Conservation (phyloP, 2,329 filamentous ascomycete genomes). For the Trichoderma endophyticum region DNA sequence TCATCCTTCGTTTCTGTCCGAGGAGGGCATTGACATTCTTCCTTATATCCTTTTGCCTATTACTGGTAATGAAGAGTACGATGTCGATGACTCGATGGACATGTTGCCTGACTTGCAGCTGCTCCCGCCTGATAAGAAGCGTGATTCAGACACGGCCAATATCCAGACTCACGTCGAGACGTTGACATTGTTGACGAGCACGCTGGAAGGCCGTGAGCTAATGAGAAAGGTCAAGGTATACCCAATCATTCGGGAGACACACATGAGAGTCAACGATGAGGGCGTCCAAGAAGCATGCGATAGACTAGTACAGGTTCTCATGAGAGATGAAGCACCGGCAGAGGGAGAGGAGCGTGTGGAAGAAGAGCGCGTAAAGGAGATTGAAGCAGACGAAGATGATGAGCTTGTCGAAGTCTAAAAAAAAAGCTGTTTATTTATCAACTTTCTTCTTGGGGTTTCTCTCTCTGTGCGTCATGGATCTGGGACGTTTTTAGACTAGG, state of each 20-base stretch:
- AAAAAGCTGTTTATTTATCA: not conserved
- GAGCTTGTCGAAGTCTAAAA: conserved; percentile 52
- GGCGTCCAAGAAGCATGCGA: conserved; percentile 82
- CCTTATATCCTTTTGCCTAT: conserved; percentile 88
- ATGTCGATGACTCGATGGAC: conserved; percentile 76
- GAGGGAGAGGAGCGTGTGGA: conserved; percentile 42
- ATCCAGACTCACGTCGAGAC: conserved; percentile 88
- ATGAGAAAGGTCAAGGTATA: conserved; percentile 81
- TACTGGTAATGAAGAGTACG: conserved; percentile 82
- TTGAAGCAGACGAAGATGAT: conserved; percentile 50
- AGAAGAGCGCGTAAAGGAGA: conserved; percentile 44
- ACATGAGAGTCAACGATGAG: conserved; percentile 73
- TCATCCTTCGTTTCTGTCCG: conserved; percentile 67
- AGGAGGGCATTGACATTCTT: conserved; percentile 73
- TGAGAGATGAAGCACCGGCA: conserved; percentile 66
- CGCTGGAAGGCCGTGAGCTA: conserved; percentile 67
- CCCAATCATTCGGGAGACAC: conserved; percentile 82
- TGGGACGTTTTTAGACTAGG: not conserved
- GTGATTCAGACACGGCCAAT: conserved; percentile 73
- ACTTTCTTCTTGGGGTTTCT: not conserved
- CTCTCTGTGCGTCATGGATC: not conserved
- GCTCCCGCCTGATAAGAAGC: conserved; percentile 81
- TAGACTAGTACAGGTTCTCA: conserved; percentile 81
- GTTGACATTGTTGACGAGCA: conserved; percentile 76
- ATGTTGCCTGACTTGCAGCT: conserved; percentile 92